Base-by-base conservation (phyloP, 2,329 filamentous ascomycete genomes). In the Chrysoporthe puriensis region DNA sequence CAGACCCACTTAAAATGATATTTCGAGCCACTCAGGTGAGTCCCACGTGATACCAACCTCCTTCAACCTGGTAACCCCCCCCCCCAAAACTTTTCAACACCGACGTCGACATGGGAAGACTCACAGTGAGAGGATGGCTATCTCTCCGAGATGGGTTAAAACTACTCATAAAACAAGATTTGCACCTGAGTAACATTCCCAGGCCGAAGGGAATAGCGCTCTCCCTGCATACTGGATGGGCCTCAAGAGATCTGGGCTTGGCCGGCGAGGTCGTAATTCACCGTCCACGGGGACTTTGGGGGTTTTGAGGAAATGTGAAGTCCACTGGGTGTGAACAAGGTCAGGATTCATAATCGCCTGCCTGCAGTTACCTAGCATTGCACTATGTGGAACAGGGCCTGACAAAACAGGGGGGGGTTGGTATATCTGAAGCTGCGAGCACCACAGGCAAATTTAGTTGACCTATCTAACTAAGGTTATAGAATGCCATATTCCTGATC, bases 1-100 rank as follows among this genome's bases (percentile, higher is more conserved):
- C 9, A 40, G 54, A 21, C 54, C 54, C 54, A 57, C 54, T 36
- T 57, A 57, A 57, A 57, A 13, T 57, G 32, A 32, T 40, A 40
- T 36, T 32, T n/a, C n/a, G 34, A 40, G 34, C 54, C 54, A 57
- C 34, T 57, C 16, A 57, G 16, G 14, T 8, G 32, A 11, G 4
- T 34, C 32, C 36, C 54, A 57, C 54, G 54, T 57, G 54, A 36
- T 57, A 54, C 11, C 3, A 13, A 16, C 21, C 26, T 14, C 26
- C 50, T 2, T 54, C 13, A 34, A 8, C 48, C 21, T 52, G 48
- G 21, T 9, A 26, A 26, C 26, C 26, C 26, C 26, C 26, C 26
- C 26, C 26, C 26, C 26, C 26, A 26, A 26, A 11, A 21, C n/a
- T 26, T 52, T 21, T 52, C 48, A 26, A 16, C 3, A n/a, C 26